Evolutionary conservation across 2,329 filamentous ascomycete species (phyloP).

Genomic region (Colletotrichum paranaense): DNA sequence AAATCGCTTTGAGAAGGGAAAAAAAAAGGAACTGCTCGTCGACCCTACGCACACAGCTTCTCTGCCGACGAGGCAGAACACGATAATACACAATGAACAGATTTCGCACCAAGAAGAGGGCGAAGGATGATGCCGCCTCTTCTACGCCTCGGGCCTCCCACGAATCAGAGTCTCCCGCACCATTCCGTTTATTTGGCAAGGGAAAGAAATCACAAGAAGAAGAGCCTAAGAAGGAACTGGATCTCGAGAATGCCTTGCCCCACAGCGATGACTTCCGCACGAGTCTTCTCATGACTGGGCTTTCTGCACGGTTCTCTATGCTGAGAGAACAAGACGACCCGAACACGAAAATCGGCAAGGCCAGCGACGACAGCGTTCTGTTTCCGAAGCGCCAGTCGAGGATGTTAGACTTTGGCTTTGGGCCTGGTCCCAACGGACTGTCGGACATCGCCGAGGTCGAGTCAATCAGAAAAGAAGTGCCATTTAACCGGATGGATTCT

Average conservation of each 20-base stretch:
- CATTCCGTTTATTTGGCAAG: constrained; percentile 67
- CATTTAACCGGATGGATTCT: constrained; percentile 71
- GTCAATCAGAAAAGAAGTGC: constrained; percentile 75
- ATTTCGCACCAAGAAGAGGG: constrained; percentile 80
- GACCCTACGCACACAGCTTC: background rate
- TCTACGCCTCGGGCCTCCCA: constrained; percentile 59
- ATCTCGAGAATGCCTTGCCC: constrained; percentile 80
- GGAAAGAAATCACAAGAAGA: constrained; percentile 65
- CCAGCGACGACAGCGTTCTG: constrained; percentile 93
- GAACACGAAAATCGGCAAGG: constrained; percentile 88
- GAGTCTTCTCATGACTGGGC: constrained; percentile 92
- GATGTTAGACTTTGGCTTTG: constrained; percentile 75
- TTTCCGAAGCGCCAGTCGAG: constrained; percentile 85
- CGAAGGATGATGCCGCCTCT: constrained; percentile 62
- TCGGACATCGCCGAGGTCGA: constrained; percentile 92
- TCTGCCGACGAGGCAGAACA: background rate
- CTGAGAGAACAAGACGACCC: constrained; percentile 94
- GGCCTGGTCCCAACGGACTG: constrained; percentile 60
- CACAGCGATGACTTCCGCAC: constrained; percentile 92
- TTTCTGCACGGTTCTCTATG: constrained; percentile 98
- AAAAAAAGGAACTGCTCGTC: background rate
- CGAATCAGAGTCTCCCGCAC: constrained; percentile 64
- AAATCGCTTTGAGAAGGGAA: constrained; percentile 6
- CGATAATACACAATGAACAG: constrained; percentile 72
- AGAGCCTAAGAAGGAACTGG: constrained; percentile 74